A percentile compares a stretch with the other conserved stretches of the same genome.
Conservation (phyloP, 2,329 filamentous ascomycete genomes). For the Colletotrichum sp. region DNA sequence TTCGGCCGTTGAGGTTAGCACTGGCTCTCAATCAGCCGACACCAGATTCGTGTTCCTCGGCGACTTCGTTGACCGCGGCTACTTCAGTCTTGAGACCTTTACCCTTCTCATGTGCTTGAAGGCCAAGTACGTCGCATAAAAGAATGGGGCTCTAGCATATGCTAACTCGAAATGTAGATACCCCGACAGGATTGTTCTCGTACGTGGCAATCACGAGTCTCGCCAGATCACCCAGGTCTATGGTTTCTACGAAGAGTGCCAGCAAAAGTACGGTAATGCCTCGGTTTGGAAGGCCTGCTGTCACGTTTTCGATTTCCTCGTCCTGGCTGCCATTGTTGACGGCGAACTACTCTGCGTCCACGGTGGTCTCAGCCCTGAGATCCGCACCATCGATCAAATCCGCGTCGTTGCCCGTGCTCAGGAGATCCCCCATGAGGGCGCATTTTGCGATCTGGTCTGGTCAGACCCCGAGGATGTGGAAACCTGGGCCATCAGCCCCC, state of each 20-base stretch:
- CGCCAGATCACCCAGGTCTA: conserved; percentile 98
- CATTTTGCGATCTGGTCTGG: conserved; percentile 98
- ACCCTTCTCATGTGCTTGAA: conserved; percentile 97
- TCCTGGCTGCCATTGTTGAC: conserved; percentile 95
- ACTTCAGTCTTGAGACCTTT: conserved; percentile 98
- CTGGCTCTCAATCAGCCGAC: conserved; percentile 53
- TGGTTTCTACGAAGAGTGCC: conserved; percentile 98
- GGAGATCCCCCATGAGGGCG: conserved; percentile 97
- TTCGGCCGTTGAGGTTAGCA: conserved; percentile 37
- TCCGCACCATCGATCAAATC: conserved; percentile 98
- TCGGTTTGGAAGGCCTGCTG: conserved; percentile 99
- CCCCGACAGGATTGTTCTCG: conserved; percentile 91
- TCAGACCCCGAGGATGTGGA: conserved; percentile 97
- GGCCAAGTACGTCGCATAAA: conserved; percentile 55
- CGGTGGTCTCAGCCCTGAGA: conserved; percentile 86
- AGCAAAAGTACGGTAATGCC: conserved; percentile 96
- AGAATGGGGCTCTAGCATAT: neutral
- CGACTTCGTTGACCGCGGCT: conserved; percentile 96
- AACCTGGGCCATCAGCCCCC: conserved; percentile 92
- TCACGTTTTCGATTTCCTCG: conserved; percentile 98
- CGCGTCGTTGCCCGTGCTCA: conserved; percentile 97
- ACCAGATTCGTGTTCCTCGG: conserved; percentile 70
- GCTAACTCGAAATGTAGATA: conserved; percentile 64
- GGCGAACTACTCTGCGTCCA: conserved; percentile 99
- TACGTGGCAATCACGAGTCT: conserved; percentile 97